Evolutionary conservation across 495 filamentous ascomycete species (phyloP).

Genomic region (Penicillium steckii): DNA sequence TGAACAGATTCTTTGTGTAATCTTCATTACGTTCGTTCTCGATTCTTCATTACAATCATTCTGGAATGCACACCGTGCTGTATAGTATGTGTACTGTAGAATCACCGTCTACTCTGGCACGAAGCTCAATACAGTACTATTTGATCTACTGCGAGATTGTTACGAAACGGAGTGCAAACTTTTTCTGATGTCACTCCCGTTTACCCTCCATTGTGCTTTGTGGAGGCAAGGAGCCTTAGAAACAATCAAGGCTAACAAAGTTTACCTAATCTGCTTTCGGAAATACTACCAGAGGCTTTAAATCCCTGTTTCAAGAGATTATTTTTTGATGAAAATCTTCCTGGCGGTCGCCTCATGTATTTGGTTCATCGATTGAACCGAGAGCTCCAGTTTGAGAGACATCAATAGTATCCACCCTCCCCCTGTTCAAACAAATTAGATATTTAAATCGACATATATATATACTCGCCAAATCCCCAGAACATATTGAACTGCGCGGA

Average conservation of each 20-base stretch:
- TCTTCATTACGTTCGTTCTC: not conserved
- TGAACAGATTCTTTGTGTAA: not conserved
- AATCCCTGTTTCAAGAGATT: no score
- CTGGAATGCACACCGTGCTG: not conserved
- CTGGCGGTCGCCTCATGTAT: not conserved
- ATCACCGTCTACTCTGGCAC: not conserved
- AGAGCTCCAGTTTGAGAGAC: not conserved
- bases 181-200: not conserved
- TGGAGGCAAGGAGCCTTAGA: not conserved
- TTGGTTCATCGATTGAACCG: not conserved
- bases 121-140: no score
- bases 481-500: not conserved
- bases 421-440: not conserved
- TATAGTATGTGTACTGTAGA: not conserved
- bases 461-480: not conserved
- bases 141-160: not conserved
- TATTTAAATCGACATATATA: not conserved
- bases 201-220: not conserved
- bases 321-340: not conserved
- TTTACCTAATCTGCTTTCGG: not conserved
- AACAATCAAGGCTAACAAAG: not conserved
- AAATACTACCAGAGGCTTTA: not conserved
- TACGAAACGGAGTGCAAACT: not conserved
- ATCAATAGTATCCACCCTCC: not conserved
- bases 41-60: not conserved